Evolutionary conservation across 371 early-diverging fungal genomes (phyloP).

Genomic region (Actinomortierella ambigua): DNA sequence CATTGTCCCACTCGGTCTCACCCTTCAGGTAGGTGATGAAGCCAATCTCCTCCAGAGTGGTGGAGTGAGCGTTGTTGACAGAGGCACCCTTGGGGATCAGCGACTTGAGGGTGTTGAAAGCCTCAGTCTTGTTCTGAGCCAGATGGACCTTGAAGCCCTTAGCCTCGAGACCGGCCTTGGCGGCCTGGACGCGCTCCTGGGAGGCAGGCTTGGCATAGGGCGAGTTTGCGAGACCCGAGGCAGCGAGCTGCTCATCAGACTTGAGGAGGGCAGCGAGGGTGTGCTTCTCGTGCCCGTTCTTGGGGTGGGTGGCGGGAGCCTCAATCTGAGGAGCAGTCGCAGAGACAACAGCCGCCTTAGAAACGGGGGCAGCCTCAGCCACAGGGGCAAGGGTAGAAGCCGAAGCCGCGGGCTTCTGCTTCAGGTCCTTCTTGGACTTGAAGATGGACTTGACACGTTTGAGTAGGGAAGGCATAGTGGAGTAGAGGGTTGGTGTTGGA

Average conservation of each 20-base stretch:
- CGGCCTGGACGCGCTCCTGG: slow-evolving; percentile 30
- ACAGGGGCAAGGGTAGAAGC: neutral
- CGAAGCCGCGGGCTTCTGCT: slow-evolving; percentile 14
- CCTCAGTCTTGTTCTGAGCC: slow-evolving; percentile 27
- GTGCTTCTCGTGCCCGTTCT: slow-evolving; percentile 44
- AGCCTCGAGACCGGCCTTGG: slow-evolving; percentile 47
- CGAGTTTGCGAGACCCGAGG: slow-evolving; percentile 16
- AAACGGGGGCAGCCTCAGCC: neutral
- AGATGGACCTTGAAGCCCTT: slow-evolving; percentile 40
- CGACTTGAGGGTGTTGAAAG: slow-evolving; percentile 43
- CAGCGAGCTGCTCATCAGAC: slow-evolving; percentile 41
- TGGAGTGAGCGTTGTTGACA: slow-evolving; percentile 49
- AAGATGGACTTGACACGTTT: slow-evolving; percentile 34
- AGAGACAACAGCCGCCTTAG: slow-evolving; percentile 5
- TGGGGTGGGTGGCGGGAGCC: slow-evolving; percentile 25
- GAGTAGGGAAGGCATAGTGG: slow-evolving; percentile 41
- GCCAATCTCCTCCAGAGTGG: slow-evolving; percentile 50
- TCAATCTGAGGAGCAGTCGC: neutral
- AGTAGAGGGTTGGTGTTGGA: no score
- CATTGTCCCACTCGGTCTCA: slow-evolving; percentile 44
- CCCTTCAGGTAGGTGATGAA: slow-evolving; percentile 50
- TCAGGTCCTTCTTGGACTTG: slow-evolving; percentile 23
- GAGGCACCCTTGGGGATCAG: slow-evolving; percentile 44
- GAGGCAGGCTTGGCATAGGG: slow-evolving; percentile 35
- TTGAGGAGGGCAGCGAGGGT: slow-evolving; percentile 41